Conservation (phyloP, 768 basidiomycete species). For the Scleroderma citrinum region DNA sequence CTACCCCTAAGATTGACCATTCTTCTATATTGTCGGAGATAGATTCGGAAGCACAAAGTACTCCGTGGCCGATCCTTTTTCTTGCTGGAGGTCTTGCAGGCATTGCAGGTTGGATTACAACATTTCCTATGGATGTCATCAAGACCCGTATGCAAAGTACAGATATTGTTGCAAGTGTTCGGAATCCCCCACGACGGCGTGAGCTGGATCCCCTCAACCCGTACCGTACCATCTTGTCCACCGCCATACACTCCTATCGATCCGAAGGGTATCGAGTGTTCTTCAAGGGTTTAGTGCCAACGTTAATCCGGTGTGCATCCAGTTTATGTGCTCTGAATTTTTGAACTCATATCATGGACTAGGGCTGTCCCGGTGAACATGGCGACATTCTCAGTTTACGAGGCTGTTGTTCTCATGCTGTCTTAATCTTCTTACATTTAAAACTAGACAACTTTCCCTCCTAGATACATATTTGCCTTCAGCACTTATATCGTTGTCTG, state of each 20-base stretch:
- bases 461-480: too few relatives aligned
- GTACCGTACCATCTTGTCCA: constrained; percentile 53
- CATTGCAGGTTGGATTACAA: constrained; percentile 68
- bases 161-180: constrained; percentile 1
- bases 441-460: too few relatives aligned
- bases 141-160: constrained; percentile 82
- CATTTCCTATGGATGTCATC: constrained; percentile 86
- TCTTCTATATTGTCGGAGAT: constrained; percentile 37
- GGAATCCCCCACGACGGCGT: background rate
- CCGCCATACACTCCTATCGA: constrained; percentile 54
- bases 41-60: constrained; percentile 29
- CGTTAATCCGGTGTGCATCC: constrained; percentile 58
- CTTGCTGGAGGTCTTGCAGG: constrained; percentile 76
- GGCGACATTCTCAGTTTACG: too few relatives aligned
- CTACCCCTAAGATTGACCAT: constrained; percentile 19
- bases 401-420: too few relatives aligned
- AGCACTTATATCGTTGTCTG: too few relatives aligned
- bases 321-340: background rate
- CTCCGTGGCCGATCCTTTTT: constrained; percentile 55
- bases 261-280: constrained; percentile 66
- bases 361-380: too few relatives aligned
- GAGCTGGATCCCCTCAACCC: constrained; percentile 33
- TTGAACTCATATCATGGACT: background rate
- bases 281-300: constrained; percentile 72
- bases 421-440: too few relatives aligned